Evolutionary conservation across 495 filamentous ascomycete genomes (phyloP), one percentile per base, ranked within the genome.

Genomic region (Xylaria intraflava): DNA sequence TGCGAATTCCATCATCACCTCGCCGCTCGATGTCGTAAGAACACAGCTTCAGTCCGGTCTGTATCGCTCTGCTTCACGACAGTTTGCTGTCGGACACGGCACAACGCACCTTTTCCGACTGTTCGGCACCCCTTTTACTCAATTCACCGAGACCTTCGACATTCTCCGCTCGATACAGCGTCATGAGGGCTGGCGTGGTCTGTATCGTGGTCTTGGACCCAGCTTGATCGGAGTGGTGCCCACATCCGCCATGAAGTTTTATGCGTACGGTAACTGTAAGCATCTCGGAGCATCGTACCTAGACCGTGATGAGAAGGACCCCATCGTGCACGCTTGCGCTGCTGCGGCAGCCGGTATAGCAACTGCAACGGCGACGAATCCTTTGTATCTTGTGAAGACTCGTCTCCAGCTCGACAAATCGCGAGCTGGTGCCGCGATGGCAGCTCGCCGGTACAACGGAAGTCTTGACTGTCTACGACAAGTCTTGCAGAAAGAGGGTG

Each of bases 151-250:
- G 56, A 83, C 80, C 7, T 73, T 81, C 51, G 77, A 82, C 55
- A 80, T 83, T 4, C 69, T 83, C 6, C 72, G 67, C 51, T 73
- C 78, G 27, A 78, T 82, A 26, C 76, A 78, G 38, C 66, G 61
- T 14, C 62, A 68, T 7, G 80, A 83, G 62, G 80, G 80, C 16
- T 81, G 75, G 71, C 69, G 78, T 22, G 79, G 77, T 11, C 61
- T 83, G 9, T 83, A 82, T 69, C 79, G 79, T 49, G 80, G 80
- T 3, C 70, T 83, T 0, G 80, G 77, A 7, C 79, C 80, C 11
- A 82, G 79, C 52, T 65, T 83, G 2, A 66, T 75, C 14, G 80
- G 80, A 24, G 78, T 83, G 3, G 78, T 82, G 4, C 80, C 80
- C 10, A 78, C 80, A 80, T 72, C 35, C 4, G 35, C 35, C 3